Evolutionary conservation across 2,329 filamentous ascomycete genomes (phyloP).

Genomic region (Xylariomycetidae sp.): DNA sequence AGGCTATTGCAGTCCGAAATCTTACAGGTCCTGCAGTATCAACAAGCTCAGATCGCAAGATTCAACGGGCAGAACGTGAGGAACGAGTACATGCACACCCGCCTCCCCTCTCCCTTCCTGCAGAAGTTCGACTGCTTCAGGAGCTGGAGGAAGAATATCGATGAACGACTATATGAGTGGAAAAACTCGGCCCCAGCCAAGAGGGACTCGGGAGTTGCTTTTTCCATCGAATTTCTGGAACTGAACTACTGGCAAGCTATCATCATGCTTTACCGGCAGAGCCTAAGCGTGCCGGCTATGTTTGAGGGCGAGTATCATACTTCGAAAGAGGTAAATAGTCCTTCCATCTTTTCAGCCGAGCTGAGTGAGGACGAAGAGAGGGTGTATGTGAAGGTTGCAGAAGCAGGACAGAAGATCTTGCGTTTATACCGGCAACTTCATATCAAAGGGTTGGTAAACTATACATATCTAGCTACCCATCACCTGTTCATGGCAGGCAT

Average conservation of each 20-base stretch:
- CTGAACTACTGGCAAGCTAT: slow-evolving; percentile 98
- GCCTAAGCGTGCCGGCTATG: slow-evolving; percentile 77
- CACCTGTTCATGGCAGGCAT: slow-evolving; percentile 97
- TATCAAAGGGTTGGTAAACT: slow-evolving; percentile 83
- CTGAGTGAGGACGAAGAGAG: slow-evolving; percentile 78
- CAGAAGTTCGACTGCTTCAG: slow-evolving; percentile 79
- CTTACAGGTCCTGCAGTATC: slow-evolving; percentile 85
- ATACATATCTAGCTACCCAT: slow-evolving; percentile 92
- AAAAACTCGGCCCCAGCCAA: slow-evolving; percentile 75
- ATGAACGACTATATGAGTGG: slow-evolving; percentile 79
- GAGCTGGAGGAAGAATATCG: slow-evolving; percentile 84
- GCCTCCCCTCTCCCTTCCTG: slow-evolving; percentile 80
- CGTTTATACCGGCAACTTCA: slow-evolving; percentile 88
- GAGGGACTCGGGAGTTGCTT: slow-evolving; percentile 77
- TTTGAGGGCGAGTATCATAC: slow-evolving; percentile 75
- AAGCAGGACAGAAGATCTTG: slow-evolving; percentile 88
- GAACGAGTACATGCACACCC: slow-evolving; percentile 72
- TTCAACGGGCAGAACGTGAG: slow-evolving; percentile 57
- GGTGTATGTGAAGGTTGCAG: slow-evolving; percentile 90
- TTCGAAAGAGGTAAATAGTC: slow-evolving; percentile 59
- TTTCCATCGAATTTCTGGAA: slow-evolving; percentile 85
- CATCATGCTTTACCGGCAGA: slow-evolving; percentile 92
- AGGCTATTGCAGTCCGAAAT: slow-evolving; percentile 91
- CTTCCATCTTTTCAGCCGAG: slow-evolving; percentile 58
- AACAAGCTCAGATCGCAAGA: slow-evolving; percentile 77